A percentile compares a stretch with the other conserved stretches of the same genome.
Conservation (phyloP, 1,284 basidiomycete genomes). For the Amylostereum areolatum region DNA sequence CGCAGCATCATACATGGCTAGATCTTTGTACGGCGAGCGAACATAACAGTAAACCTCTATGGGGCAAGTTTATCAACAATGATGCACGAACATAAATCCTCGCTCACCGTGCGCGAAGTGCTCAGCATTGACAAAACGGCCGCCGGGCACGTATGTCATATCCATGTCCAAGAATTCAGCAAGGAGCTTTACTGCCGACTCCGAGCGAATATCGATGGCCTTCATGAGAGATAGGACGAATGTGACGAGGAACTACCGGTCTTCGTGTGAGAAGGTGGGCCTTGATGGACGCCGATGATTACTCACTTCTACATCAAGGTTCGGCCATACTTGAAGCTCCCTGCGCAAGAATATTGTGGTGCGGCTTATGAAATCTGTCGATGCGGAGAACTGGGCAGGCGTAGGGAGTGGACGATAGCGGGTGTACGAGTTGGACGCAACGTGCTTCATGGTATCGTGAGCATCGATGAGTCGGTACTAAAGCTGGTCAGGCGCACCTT, state of each 20-base stretch:
- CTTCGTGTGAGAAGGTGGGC: not conserved
- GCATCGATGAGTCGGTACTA: not conserved
- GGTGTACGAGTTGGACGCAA: constrained; percentile 79
- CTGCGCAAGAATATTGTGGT: constrained; percentile 77
- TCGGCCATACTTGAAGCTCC: constrained; percentile 79
- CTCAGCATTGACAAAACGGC: constrained; percentile 66
- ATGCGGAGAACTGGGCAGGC: constrained; percentile 71
- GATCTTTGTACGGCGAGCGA: constrained; percentile 77
- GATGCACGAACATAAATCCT: constrained; percentile 3
- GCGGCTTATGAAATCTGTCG: constrained; percentile 64
- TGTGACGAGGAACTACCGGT: constrained; percentile 59
- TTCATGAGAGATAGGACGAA: constrained; percentile 84
- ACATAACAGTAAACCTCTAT: constrained; percentile 82
- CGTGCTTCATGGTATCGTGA: constrained; percentile 47
- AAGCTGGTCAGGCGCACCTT: constrained; percentile 48
- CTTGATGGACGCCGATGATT: not conserved
- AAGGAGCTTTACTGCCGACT: constrained; percentile 75
- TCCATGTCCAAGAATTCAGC: constrained; percentile 83
- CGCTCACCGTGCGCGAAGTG: constrained; percentile 82
- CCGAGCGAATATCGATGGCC: constrained; percentile 82
- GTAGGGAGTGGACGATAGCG: constrained; percentile 78
- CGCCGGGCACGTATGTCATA: constrained; percentile 43
- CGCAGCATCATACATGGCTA: constrained; percentile 74
- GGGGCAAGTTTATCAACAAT: constrained; percentile 6
- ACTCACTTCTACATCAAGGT: constrained; percentile 76